A percentile compares a stretch with the other conserved stretches of the same genome.
Conservation (phyloP, 2,329 filamentous ascomycete species). For the Sclerotiophoma versabilis region DNA sequence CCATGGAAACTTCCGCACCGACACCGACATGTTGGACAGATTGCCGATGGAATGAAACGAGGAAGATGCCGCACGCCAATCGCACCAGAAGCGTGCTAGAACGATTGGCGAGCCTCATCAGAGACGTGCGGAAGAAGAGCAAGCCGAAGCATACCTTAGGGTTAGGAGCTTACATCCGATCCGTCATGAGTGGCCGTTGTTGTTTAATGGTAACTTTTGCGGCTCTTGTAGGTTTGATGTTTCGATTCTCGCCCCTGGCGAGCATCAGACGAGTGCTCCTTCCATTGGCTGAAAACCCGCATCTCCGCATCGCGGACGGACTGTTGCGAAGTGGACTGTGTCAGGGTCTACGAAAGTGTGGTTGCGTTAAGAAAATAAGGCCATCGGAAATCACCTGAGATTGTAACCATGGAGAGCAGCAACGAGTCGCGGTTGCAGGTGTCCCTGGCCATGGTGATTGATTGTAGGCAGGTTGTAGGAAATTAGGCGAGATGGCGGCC, state of each 20-base stretch:
- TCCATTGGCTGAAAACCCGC: constrained; percentile 4
- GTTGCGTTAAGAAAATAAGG: background rate
- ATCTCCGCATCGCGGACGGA: background rate
- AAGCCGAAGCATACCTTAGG: background rate
- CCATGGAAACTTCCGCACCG: background rate
- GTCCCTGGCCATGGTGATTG: background rate
- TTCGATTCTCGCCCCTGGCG: constrained; percentile 6
- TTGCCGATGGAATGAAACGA: background rate
- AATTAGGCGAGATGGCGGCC: constrained; percentile 12
- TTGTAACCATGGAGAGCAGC: background rate
- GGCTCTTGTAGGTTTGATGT: background rate
- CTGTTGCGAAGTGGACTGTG: background rate
- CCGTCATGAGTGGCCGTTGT: background rate
- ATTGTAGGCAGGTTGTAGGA: background rate
- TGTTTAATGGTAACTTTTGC: background rate
- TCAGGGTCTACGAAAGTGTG: background rate
- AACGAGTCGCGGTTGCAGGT: background rate
- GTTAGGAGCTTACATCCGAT: constrained; percentile 4
- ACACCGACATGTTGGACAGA: background rate
- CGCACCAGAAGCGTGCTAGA: background rate
- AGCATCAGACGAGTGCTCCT: background rate
- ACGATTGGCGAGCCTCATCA: background rate
- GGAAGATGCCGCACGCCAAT: background rate
- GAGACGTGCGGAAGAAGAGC: background rate
- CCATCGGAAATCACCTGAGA: background rate